Evolutionary conservation across 345 rosid species (phyloP), one percentile per base, ranked within the genome.

Genomic region (Punica granatum): DNA sequence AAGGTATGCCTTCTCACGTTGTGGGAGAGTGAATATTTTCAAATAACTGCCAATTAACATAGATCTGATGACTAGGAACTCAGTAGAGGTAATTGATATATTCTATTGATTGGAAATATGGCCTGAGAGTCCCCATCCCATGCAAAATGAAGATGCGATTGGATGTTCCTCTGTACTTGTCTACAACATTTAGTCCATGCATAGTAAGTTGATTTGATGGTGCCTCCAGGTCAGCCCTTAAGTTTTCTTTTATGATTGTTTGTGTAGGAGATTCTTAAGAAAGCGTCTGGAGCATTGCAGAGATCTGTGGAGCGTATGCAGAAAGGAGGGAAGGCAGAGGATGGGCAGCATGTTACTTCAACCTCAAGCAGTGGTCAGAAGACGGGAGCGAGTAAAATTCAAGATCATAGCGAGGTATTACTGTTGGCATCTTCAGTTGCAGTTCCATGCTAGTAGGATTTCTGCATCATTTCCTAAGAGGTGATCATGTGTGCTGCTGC

Each of bases 251-350:
- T 72, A 26, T 56, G 34, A 11, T 28, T n/a, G 33, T 28, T 30
- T 56, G 30, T 26, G 30, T 72, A 86, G 94, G 91, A 84, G 65
- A 64, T 93, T 75, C 77, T 85, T 64, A 76, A 80, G 79, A 90
- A 82, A 77, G 81, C 85, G 61, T 79, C 89, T 39, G 84, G 85
- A 62, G 82, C 80, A 62, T 54, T 83, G 69, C 84, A 75, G 75
- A 85, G 72, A 77, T 69, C 90, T 63, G 67, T 77, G 34, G 76
- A 77, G 76, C 82, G 78, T 48, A 31, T 74, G 69, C 77, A 74
- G 35, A 84, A 79, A 61, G 73, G 67, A 67, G 85, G 69, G 8
- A 84, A 73, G 61, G 67, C 76, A 10, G 90, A 74, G 62, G 82
- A 67, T 51, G 81, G 65, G 31, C 76, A 67, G 69, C 79, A 58